phyloP scores from a whole-genome alignment of 2,329 filamentous ascomycete genomes.

The Diaporthe eres region DNA sequence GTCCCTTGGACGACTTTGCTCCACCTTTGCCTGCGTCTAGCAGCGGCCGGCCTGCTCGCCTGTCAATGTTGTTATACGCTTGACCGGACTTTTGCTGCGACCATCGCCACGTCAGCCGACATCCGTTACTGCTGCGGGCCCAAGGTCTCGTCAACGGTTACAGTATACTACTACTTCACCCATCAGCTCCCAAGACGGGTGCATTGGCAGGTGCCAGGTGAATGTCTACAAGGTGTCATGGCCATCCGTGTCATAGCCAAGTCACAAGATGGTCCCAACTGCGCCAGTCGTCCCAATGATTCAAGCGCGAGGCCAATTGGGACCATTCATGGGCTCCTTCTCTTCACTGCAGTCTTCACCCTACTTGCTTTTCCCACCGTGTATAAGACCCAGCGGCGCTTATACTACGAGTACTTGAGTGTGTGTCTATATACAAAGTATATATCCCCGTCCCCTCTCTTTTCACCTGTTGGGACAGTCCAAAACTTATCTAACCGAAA shows the following conservation, averaged over 20 bases:
- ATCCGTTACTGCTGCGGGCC: neutral
- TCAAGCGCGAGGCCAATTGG: conserved; percentile 17
- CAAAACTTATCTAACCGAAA: conserved; percentile 12
- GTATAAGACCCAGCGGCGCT: conserved; percentile 29
- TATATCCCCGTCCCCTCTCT: neutral
- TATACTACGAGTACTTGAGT: neutral
- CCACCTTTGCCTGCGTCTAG: neutral
- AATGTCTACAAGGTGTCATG: neutral
- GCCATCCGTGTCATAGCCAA: conserved; percentile 9
- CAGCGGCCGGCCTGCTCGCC: neutral
- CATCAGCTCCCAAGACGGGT: neutral
- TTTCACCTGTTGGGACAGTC: neutral
- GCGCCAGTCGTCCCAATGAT: conserved; percentile 1
- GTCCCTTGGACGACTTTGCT: too few species aligned
- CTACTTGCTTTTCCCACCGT: conserved; percentile 1
- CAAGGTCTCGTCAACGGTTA: neutral
- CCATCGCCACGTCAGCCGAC: conserved; percentile 14
- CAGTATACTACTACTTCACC: neutral
- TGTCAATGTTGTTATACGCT: neutral
- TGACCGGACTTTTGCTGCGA: neutral
- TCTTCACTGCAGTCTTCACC: conserved; percentile 2
- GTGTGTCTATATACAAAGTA: neutral
- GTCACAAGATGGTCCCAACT: conserved; percentile 19
- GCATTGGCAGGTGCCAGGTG: conserved; percentile 2
- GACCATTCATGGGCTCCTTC: neutral